phyloP scores from a whole-genome alignment of 2,329 filamentous ascomycete genomes.

The Beauveria rudraprayagi region DNA sequence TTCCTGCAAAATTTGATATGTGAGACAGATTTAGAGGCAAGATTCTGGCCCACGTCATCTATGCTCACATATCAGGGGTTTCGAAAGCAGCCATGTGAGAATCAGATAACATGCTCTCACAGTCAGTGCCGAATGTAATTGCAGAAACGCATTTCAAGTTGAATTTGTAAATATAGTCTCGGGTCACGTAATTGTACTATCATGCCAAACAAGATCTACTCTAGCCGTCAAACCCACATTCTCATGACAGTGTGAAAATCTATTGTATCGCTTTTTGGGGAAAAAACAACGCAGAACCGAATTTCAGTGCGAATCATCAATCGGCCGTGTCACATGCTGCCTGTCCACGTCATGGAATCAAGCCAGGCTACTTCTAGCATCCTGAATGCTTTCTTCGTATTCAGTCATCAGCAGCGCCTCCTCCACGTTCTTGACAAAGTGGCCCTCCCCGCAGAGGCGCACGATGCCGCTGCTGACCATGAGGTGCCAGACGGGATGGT shows the following conservation, averaged over 20 bases:
- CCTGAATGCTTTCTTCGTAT: slow-evolving; percentile 46
- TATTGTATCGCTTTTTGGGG: not conserved
- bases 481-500: slow-evolving; percentile 56
- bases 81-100: too few relatives aligned
- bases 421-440: slow-evolving; percentile 77
- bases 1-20: too few relatives aligned
- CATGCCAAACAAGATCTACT: not conserved
- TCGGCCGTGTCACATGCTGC: not conserved
- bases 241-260: not conserved
- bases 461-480: slow-evolving; percentile 80
- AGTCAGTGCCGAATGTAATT: too few relatives aligned
- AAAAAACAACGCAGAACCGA: not conserved
- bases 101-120: too few relatives aligned
- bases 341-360: not conserved
- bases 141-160: not conserved
- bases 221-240: not conserved
- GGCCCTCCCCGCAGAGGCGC: slow-evolving; percentile 62
- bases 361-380: slow-evolving; percentile 1
- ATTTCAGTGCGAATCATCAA: not conserved
- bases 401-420: slow-evolving; percentile 79
- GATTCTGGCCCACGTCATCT: too few relatives aligned
- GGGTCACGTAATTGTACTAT: not conserved
- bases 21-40: too few relatives aligned
- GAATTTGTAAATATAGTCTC: not conserved
- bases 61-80: too few relatives aligned